phyloP scores from a whole-genome alignment of 352 stramenopile species.

The Globisporangium abappressorium region DNA sequence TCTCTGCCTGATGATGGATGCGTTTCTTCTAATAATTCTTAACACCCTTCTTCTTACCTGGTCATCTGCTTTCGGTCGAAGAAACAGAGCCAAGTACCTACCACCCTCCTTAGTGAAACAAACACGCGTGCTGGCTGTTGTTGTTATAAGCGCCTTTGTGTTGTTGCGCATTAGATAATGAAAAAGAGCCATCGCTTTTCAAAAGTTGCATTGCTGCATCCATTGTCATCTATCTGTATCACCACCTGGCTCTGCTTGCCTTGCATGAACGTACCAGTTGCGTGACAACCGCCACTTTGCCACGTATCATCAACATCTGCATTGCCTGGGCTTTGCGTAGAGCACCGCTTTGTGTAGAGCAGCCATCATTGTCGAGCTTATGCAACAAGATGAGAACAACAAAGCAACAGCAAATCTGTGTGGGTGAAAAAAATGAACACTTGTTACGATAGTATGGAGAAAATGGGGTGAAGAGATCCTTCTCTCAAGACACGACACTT shows the following conservation, averaged over 20 bases:
- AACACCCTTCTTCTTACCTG: not conserved
- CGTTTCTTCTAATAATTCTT: not conserved
- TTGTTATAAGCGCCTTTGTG: constrained; percentile 3
- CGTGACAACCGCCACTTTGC: too few species aligned
- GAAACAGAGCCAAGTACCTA: not conserved
- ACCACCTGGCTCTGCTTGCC: too few species aligned
- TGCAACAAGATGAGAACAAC: not conserved
- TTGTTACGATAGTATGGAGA: constrained; percentile 9
- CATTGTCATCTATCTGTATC: too few species aligned
- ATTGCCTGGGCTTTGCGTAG: too few species aligned
- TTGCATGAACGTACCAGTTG: too few species aligned
- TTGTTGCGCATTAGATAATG: not conserved
- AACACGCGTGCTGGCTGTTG: not conserved
- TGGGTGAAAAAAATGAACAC: not conserved
- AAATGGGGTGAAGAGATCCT: not conserved
- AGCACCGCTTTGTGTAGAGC: too few species aligned
- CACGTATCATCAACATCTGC: too few species aligned
- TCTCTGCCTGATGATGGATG: not conserved
- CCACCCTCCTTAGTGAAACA: not conserved
- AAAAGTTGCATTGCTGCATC: too few species aligned
- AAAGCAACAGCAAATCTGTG: not conserved
- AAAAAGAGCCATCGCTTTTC: not conserved
- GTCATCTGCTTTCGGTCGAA: constrained; percentile 5
- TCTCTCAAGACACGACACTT: not conserved
- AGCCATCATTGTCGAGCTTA: not conserved